Percentiles rank a stretch among this genome's conserved stretches.
phyloP scores from a whole-genome alignment of 805 yeast species.

The Spathaspora arborariae region DNA sequence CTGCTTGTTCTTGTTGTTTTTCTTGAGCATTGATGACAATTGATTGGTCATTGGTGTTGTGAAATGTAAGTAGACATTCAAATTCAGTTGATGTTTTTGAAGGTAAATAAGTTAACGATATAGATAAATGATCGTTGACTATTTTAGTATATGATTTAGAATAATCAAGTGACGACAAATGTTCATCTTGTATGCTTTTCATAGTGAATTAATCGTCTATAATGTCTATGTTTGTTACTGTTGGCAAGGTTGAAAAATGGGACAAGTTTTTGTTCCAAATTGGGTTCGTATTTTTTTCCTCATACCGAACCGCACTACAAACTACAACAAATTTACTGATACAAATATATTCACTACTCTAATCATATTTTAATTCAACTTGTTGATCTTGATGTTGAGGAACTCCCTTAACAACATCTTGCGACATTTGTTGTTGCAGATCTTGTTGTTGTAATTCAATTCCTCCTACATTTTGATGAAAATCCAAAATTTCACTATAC shows the following conservation, averaged over 20 bases:
- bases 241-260: too few species aligned
- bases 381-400: not conserved
- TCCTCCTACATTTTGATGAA: constrained; percentile 64
- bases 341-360: too few species aligned
- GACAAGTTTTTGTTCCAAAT: too few species aligned
- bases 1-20: not conserved
- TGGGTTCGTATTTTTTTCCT: too few species aligned
- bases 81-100: not conserved
- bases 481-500: constrained; percentile 95
- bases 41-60: constrained; percentile 15
- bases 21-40: constrained; percentile 8
- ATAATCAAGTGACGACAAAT: not conserved
- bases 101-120: constrained; percentile 16
- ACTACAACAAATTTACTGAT: too few species aligned
- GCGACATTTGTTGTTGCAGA: constrained; percentile 15
- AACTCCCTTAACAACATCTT: not conserved
- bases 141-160: constrained; percentile 13
- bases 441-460: constrained; percentile 18
- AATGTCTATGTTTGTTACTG: too few species aligned
- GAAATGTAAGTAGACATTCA: constrained; percentile 21
- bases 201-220: not conserved
- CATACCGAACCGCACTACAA: too few species aligned
- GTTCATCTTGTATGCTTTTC: not conserved
- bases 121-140: constrained; percentile 17
- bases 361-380: not conserved